Conservation (phyloP, 2,329 filamentous ascomycete species). For the Ascochyta viciae-villosae region DNA sequence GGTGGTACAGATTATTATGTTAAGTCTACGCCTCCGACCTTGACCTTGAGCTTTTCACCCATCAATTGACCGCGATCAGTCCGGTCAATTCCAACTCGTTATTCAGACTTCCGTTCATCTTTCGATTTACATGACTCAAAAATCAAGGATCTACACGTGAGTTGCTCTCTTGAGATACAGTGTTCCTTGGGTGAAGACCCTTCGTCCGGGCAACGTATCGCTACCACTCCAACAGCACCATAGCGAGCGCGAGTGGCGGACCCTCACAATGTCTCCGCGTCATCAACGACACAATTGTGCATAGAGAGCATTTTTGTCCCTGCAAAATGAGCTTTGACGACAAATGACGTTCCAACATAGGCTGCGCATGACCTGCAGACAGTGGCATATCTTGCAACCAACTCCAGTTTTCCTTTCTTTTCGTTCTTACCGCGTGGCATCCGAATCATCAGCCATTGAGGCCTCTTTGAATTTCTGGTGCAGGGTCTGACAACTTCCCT, state of each 20-base stretch:
- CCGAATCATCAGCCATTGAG: background rate
- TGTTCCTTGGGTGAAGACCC: background rate
- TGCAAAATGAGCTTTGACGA: background rate
- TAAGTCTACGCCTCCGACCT: background rate
- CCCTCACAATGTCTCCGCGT: background rate
- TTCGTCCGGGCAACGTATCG: slow-evolving; percentile 1
- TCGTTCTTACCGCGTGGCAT: background rate
- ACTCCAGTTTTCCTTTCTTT: background rate
- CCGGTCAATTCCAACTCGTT: background rate
- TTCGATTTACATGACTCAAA: background rate
- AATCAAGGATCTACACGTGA: background rate
- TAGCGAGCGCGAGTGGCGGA: background rate
- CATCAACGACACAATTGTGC: slow-evolving; percentile 1
- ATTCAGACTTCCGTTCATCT: background rate
- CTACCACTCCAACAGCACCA: slow-evolving; percentile 2
- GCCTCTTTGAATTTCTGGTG: background rate
- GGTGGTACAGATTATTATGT: background rate
- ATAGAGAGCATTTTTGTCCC: background rate
- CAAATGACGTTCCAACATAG: background rate
- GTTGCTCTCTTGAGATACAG: background rate
- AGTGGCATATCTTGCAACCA: background rate
- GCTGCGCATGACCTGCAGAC: background rate
- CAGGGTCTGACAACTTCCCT: slow-evolving; percentile 1
- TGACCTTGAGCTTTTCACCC: background rate
- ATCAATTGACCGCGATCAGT: background rate